Percentiles rank a stretch among this genome's conserved stretches.
These are phyloP conservation scores for Farysia itapuensis DNA, from an alignment of 1,284 basidiomycete genomes.

Conservation along the genomic window DNA sequence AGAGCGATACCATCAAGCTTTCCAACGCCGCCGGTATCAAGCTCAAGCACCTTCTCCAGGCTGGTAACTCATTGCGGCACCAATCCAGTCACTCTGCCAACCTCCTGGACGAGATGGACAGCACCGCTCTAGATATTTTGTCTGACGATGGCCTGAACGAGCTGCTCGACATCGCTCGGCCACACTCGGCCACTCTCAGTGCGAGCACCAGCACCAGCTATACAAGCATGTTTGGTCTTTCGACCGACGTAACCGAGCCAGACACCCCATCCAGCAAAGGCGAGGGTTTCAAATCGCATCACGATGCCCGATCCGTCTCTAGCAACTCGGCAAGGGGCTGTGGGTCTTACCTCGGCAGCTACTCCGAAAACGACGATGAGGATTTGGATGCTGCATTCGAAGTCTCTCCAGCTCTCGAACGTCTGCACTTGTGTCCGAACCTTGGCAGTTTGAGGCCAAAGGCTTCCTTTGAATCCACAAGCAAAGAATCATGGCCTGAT, in stretches of 20 bases:
- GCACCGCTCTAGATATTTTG: slow-evolving; percentile 1
- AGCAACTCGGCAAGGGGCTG: slow-evolving; percentile 13
- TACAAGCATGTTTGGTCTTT: slow-evolving; percentile 32
- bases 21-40: slow-evolving; percentile 22
- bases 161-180: not conserved
- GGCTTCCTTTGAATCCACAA: slow-evolving; percentile 22
- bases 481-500: slow-evolving; percentile 30
- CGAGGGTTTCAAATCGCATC: slow-evolving; percentile 2
- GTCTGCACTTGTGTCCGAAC: slow-evolving; percentile 37
- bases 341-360: slow-evolving; percentile 6
- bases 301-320: not conserved
- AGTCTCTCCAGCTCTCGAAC: slow-evolving; percentile 27
- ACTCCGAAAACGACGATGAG: slow-evolving; percentile 28
- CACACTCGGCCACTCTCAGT: slow-evolving; percentile 17
- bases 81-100: slow-evolving; percentile 1
- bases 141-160: slow-evolving; percentile 2
- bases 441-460: slow-evolving; percentile 25
- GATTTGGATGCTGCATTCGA: slow-evolving; percentile 38
- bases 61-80: slow-evolving; percentile 11
- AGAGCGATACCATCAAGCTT: slow-evolving; percentile 39
- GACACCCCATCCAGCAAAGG: slow-evolving; percentile 28
- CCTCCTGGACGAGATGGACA: slow-evolving; percentile 4
- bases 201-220: slow-evolving; percentile 37
- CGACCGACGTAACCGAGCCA: slow-evolving; percentile 41
- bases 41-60: slow-evolving; percentile 22